Evolutionary conservation across 1,284 basidiomycete species (phyloP), one percentile per base, ranked within the genome.

Genomic region (Apiotrichum domesticum): DNA sequence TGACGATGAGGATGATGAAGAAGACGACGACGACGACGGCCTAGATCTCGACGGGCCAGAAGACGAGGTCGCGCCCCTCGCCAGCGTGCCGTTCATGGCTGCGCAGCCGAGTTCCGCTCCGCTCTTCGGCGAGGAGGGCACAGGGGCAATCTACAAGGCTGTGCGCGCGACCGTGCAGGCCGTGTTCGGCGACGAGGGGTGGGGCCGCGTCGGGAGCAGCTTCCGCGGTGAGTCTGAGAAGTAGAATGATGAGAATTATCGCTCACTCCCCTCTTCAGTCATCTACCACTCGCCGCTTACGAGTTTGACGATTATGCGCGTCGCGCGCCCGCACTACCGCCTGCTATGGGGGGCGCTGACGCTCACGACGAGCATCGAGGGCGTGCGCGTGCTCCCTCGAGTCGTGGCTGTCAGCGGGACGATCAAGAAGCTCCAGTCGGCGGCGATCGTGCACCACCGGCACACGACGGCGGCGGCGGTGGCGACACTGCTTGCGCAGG

Each of bases 111-210:
- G 33, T 43, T 55, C 35, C 46, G 7, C 39, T 32, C 50, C 42
- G 21, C 39, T 57, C 4, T 32, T 59, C 6, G 66, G 67, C 3
- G 65, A 64, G 13, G 70, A 68, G 14, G 64, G 61, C 0, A 57
- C 56, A 2, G 43, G 49, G 14, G 59, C 46, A 7, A 57, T 75
- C 2, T 73, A 65, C 54, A 62, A 60, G 43, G 67, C 72, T 32
- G 55, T 73, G 1, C 61, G 66, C 35, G 50, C 37, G 14, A 52
- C 52, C 9, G 63, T 71, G 14, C 63, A 66, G 53, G 64, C 64
- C 32, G 65, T 72, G n/a, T 75, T 71, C 55, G 73, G 73, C 3
- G 73, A 75, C 59, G 73, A 75, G 59, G 73, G 73, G 0, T 75
- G 73, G 73, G 70, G 68, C 0, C 56, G 73, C n/a, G 56, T 75